Evolutionary conservation across 768 basidiomycete genomes (phyloP).

Genomic region (Guyanaporus albipodus): DNA sequence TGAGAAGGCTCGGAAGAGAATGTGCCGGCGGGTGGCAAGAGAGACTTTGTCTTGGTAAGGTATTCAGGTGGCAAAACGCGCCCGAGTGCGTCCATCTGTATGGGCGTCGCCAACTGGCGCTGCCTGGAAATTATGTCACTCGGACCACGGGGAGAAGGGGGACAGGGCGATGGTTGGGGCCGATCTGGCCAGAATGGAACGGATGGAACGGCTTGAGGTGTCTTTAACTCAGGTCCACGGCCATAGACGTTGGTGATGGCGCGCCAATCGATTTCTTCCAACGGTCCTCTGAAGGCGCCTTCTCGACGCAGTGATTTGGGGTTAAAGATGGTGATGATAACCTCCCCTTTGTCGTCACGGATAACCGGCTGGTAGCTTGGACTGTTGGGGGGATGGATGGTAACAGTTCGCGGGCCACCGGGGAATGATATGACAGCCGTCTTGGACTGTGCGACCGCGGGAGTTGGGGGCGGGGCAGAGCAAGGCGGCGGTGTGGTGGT

Average conservation of each 20-base stretch:
- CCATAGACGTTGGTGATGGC: constrained; percentile 9
- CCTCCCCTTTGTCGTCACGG: constrained; percentile 16
- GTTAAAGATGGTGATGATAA: constrained; percentile 10
- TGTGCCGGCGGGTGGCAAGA: background rate
- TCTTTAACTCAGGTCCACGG: constrained; percentile 7
- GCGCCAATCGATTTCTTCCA: constrained; percentile 7
- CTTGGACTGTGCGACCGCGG: background rate
- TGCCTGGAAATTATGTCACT: constrained; percentile 10
- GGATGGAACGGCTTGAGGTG: background rate
- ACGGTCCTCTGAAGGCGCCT: constrained; percentile 17
- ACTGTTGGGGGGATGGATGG: constrained; percentile 19
- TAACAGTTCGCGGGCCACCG: constrained; percentile 20
- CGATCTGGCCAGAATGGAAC: constrained; percentile 12
- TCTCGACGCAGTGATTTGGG: constrained; percentile 16
- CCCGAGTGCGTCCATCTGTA: constrained; percentile 11
- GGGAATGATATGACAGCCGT: constrained; percentile 15
- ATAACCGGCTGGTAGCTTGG: constrained; percentile 11
- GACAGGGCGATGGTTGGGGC: background rate
- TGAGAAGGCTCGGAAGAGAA: background rate
- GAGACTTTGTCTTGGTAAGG: background rate
- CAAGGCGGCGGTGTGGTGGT: background rate
- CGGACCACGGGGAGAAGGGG: background rate
- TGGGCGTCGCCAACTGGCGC: background rate
- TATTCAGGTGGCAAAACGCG: constrained; percentile 4
- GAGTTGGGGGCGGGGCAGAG: background rate